Percentiles rank a stretch among this genome's conserved stretches.
Evolutionary conservation across 495 filamentous ascomycete species (phyloP).

Genomic region (Penicillium bovifimosum): DNA sequence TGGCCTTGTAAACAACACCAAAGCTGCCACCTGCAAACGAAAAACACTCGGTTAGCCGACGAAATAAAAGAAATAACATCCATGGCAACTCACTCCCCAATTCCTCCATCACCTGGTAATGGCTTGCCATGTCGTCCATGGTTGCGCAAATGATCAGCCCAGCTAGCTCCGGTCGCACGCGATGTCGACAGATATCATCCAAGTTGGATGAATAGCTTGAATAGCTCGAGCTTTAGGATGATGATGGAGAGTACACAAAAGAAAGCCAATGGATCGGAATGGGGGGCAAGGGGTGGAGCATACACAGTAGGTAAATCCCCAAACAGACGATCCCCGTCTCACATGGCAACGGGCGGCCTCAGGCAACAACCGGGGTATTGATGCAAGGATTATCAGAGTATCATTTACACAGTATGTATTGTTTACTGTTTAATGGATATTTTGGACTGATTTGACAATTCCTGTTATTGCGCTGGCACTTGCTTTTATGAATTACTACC

Average conservation of each 20-base stretch:
- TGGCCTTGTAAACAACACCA: slow-evolving; percentile 92
- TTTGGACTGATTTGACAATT: not conserved
- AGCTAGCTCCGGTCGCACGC: slow-evolving; percentile 17
- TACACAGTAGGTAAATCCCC: slow-evolving; percentile 16
- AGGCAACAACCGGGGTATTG: slow-evolving; percentile 19
- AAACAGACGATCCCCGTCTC: slow-evolving; percentile 30
- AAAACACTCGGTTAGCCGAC: not conserved
- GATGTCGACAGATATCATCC: slow-evolving; percentile 15
- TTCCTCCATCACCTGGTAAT: slow-evolving; percentile 89
- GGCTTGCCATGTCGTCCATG: slow-evolving; percentile 64
- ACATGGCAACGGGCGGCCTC: slow-evolving; percentile 36
- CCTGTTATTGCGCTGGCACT: not conserved
- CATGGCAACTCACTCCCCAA: slow-evolving; percentile 66
- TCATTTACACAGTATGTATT: slow-evolving; percentile 1
- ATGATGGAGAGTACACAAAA: slow-evolving; percentile 2
- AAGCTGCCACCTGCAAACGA: slow-evolving; percentile 75
- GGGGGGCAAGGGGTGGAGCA: slow-evolving; percentile 25
- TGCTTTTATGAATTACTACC: not conserved
- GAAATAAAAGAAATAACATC: not conserved
- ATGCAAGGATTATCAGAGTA: slow-evolving; percentile 1
- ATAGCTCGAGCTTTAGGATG: slow-evolving; percentile 4
- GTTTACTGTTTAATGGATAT: not conserved
- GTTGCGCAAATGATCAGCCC: slow-evolving; percentile 21
- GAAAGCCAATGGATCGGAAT: not conserved
- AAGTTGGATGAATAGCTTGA: slow-evolving; percentile 7